A percentile compares a stretch with the other conserved stretches of the same genome.
phyloP scores from a whole-genome alignment of 2,329 filamentous ascomycete species.

The Exophiala mesophila region DNA sequence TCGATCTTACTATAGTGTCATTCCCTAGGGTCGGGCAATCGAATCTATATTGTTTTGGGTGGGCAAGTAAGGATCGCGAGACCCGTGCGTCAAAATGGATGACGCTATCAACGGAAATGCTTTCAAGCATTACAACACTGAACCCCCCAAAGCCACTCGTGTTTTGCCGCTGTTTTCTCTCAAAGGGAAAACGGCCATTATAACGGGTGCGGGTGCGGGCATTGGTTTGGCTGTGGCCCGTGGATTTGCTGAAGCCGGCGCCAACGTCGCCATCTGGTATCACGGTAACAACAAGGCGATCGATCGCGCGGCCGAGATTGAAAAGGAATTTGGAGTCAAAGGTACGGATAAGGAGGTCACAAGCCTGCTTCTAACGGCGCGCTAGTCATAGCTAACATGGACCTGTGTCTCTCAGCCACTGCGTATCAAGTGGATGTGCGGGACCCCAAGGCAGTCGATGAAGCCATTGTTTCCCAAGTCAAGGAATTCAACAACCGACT shows the following conservation, averaged over 20 bases:
- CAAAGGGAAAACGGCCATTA: constrained; percentile 64
- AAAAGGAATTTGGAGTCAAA: constrained; percentile 62
- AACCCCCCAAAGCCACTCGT: constrained; percentile 42
- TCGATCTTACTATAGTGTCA: too few relatives aligned
- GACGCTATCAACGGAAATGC: constrained; percentile 38
- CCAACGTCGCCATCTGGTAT: constrained; percentile 69
- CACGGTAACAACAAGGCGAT: constrained; percentile 64
- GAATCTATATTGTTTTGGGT: too few relatives aligned
- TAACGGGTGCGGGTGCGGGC: constrained; percentile 66
- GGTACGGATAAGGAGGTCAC: constrained; percentile 2
- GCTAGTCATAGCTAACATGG: constrained; percentile 30
- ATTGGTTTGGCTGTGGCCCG: constrained; percentile 62
- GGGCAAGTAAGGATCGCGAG: too few relatives aligned
- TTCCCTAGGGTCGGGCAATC: too few relatives aligned
- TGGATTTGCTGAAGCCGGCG: constrained; percentile 63
- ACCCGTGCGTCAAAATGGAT: too few relatives aligned
- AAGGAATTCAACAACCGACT: constrained; percentile 68
- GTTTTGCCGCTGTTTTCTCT: constrained; percentile 65
- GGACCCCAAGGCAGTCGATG: constrained; percentile 38
- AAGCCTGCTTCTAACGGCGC: background rate
- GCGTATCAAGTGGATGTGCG: constrained; percentile 49
- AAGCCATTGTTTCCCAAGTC: constrained; percentile 39
- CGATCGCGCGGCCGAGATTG: constrained; percentile 58
- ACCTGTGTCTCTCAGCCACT: constrained; percentile 31
- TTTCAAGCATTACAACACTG: constrained; percentile 57